Base-by-base conservation (phyloP, 768 basidiomycete species). In the Leccinum disarticulatum region DNA sequence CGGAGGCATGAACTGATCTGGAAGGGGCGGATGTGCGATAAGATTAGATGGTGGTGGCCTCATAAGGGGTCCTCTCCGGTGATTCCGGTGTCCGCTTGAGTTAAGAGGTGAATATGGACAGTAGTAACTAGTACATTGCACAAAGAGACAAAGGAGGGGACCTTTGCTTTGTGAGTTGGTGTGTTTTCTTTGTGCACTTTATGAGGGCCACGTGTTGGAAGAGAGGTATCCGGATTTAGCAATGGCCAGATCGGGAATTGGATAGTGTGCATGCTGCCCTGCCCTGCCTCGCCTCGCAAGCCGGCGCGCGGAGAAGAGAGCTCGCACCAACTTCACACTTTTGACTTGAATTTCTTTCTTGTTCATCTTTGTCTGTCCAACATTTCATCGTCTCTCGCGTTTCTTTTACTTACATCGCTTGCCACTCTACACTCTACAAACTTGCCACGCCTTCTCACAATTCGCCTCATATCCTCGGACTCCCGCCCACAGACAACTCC, bases 231-330 rank as follows among this genome's bases (percentile, higher is more conserved):
- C 64, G 10, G 52, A 72, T 61, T 52, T 57, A 65, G 69, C 1
- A 17, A 5, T 47, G 58, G 57, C 65, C 61, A 60, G 66, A 71
- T 70, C 70, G 70, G 70, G 70, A 66, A 68, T 60, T 57, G 64
- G 68, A 66, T 59, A 63, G 66, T 57, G 68, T 66, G 61, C 41
- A 43, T 43, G 41, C n/a, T 46, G 43, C 43, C 43, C 43, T 73
- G 70, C 71, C 70, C 70, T 71, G 70, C 70, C 70, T 73, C 71
- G 64, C 70, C 70, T 66, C 57, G 50, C 64, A 68, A 64, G 59
- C 68, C 70, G 70, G 68, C 64, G 70, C 70, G 66, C 64, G 68
- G 61, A 64, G 25, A 25, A 25, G 25, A 25, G 58, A 51, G 25
- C 50, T 28, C 50, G 27, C 50, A 28, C 50, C 30, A 51, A 30